A percentile compares a stretch with the other conserved stretches of the same genome.
Evolutionary conservation across 129 eudicot species (phyloP).

Genomic region (Helichrysum umbraculigerum): DNA sequence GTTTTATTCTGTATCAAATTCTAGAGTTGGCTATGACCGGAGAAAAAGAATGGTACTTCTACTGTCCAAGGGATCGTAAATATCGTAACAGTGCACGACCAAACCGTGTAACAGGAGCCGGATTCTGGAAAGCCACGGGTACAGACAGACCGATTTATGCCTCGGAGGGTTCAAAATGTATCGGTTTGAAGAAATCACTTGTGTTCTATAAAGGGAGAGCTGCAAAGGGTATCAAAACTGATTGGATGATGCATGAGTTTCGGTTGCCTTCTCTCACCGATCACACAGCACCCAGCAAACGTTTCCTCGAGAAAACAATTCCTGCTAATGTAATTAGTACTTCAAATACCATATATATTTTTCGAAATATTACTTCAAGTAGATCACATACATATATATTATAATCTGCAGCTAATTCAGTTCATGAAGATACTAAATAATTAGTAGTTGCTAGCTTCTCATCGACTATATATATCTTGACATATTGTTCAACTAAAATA

Average conservation of each 20-base stretch:
- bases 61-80: conserved; percentile 91
- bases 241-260: conserved; percentile 99
- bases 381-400: not conserved
- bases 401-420: not conserved
- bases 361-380: conserved; percentile 1
- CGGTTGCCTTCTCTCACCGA: conserved; percentile 71
- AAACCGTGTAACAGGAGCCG: conserved; percentile 90
- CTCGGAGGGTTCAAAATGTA: conserved; percentile 80
- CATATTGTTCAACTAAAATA: not conserved
- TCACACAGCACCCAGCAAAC: conserved; percentile 50
- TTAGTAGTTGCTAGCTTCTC: not conserved
- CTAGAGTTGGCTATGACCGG: conserved; percentile 84
- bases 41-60: conserved; percentile 97
- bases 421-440: not conserved
- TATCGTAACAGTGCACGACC: conserved; percentile 91
- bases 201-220: conserved; percentile 98
- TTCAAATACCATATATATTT: not conserved
- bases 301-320: conserved; percentile 60
- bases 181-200: conserved; percentile 90
- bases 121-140: conserved; percentile 98
- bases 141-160: conserved; percentile 93
- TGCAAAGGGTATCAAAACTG: conserved; percentile 93
- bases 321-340: conserved; percentile 71
- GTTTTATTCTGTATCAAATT: not conserved
- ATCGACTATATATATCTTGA: not conserved